Evolutionary conservation across 1,284 basidiomycete species (phyloP).

Genomic region (Baeospora myosura): DNA sequence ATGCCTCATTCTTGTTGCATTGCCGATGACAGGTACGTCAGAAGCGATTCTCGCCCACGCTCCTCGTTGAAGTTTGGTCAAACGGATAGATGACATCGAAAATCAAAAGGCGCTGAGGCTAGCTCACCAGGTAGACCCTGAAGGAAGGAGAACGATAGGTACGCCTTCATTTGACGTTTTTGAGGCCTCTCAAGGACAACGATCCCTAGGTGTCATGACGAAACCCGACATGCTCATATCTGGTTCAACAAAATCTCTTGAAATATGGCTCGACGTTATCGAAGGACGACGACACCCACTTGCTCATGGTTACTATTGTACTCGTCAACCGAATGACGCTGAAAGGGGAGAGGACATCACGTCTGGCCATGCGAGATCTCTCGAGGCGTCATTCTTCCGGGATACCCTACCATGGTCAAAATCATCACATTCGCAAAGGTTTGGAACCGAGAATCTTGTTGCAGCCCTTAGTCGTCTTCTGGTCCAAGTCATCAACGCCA

Average conservation of each 20-base stretch:
- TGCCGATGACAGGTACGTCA: conserved; percentile 34
- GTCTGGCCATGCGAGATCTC: conserved; percentile 17
- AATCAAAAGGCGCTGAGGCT: conserved; percentile 32
- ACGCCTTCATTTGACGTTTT: no score
- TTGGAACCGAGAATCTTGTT: conserved; percentile 28
- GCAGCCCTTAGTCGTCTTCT: conserved; percentile 24
- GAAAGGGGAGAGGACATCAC: conserved; percentile 22
- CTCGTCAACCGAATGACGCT: conserved; percentile 26
- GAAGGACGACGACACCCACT: conserved; percentile 26
- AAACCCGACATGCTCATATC: conserved; percentile 67
- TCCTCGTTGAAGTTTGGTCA: not conserved
- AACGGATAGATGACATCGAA: conserved; percentile 30
- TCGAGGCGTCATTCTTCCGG: conserved; percentile 25
- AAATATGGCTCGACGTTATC: conserved; percentile 27
- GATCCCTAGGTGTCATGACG: conserved; percentile 58
- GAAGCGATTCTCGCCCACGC: not conserved
- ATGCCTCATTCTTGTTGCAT: conserved; percentile 31
- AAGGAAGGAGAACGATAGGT: conserved; percentile 19
- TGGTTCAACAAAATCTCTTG: conserved; percentile 52
- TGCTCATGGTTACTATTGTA: conserved; percentile 29
- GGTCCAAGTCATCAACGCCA: conserved; percentile 24
- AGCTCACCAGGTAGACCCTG: conserved; percentile 26
- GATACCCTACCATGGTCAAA: conserved; percentile 22
- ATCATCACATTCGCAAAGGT: conserved; percentile 16
- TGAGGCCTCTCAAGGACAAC: no score